phyloP scores from a whole-genome alignment of 345 rosid genomes.

The Garcia nutans region DNA sequence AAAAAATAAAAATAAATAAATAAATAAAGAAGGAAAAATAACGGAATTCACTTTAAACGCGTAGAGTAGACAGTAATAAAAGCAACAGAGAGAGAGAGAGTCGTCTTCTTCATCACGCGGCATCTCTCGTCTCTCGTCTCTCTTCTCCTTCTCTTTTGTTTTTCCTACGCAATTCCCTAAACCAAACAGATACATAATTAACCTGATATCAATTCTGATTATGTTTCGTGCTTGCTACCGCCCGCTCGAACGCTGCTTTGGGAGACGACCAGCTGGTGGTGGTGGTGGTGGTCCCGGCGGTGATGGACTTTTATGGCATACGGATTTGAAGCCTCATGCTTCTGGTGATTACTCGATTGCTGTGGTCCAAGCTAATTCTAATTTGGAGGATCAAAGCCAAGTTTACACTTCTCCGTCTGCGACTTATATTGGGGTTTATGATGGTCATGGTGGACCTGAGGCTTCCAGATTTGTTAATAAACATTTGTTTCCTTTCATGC shows the following conservation, averaged over 20 bases:
- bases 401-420: conserved; percentile 72
- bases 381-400: conserved; percentile 87
- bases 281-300: conserved; percentile 50
- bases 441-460: conserved; percentile 98
- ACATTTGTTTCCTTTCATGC: conserved; percentile 73
- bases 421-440: conserved; percentile 85
- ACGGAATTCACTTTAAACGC: conserved; percentile 30
- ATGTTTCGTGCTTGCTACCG: conserved; percentile 60
- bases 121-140: conserved; percentile 24
- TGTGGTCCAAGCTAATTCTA: conserved; percentile 84
- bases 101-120: conserved; percentile 55
- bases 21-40: background rate
- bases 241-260: conserved; percentile 73
- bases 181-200: background rate
- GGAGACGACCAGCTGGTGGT: conserved; percentile 29
- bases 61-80: conserved; percentile 34
- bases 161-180: background rate
- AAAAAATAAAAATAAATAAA: background rate
- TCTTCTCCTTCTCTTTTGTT: background rate
- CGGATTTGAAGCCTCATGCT: conserved; percentile 76
- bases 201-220: conserved; percentile 17
- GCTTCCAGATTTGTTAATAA: conserved; percentile 88
- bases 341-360: conserved; percentile 93
- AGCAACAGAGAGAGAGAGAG: background rate
- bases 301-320: conserved; percentile 77